Base-by-base conservation (phyloP, 768 basidiomycete species). In the Phaeotremella skinneri region DNA sequence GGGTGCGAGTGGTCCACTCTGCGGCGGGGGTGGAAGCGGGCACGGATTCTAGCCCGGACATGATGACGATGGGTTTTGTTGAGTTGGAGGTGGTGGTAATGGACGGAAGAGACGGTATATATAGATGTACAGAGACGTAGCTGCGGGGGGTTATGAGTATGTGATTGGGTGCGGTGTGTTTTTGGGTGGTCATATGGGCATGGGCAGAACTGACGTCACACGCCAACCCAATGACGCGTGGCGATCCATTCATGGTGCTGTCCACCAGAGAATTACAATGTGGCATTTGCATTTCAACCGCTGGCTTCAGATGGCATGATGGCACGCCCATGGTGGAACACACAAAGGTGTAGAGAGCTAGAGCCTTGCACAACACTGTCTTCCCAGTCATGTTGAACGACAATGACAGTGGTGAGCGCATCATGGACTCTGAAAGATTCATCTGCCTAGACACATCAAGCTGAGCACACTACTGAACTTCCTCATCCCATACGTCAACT, bases 21-120 rank as follows among this genome's bases (percentile, higher is more conserved):
- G 58, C 50, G 17, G 51, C 51, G 41, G 32, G 30, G 26, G 52
- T 53, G n/a, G 50, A 43, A n/a, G 55, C 47, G 14, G 20, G 21
- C 14, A 39, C 31, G 21, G 51, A 32, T 17, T 50, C 50, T 30
- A 59, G 39, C 42, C 51, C 37, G 4, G 58, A 59, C 58, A 59
- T 59, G 7, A 47, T 32, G 51, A 34, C 29, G 17, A 34, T 20
- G n/a, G 2, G 17, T 32, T 7, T 4, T 34, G 30, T 3, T 14
- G 27, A 37, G n/a, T 27, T 14, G 13, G 14, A 7, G 17, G 9
- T 37, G n/a, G n/a, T 37, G 34, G 34, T 7, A 37, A 48, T 48
- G 13, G 21, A 20, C 7, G 45, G 45, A 13, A 9, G 45, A 13
- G 45, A 48, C 7, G 25, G 25, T 26, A 48, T 7, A 48, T 7